Evolutionary conservation across 2,329 filamentous ascomycete species (phyloP).

Genomic region (Sclerotiophoma versabilis): DNA sequence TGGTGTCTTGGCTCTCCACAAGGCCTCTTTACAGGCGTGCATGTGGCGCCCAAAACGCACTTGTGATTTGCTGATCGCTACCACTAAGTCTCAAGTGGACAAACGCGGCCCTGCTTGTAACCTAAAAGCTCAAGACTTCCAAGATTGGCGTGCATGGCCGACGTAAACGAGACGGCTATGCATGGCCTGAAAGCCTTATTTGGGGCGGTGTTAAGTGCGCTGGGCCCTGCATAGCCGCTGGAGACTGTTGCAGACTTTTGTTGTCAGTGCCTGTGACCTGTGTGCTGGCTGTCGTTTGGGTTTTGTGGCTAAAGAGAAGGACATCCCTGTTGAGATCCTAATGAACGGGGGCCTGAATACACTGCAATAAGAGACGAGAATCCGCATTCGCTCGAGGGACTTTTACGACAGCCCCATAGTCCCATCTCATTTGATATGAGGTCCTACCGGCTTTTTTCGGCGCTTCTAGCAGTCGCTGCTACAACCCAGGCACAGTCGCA

Average conservation of each 20-base stretch:
- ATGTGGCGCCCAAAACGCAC: not conserved
- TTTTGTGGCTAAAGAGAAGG: constrained; percentile 1
- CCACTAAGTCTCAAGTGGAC: constrained; percentile 1
- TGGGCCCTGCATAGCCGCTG: constrained; percentile 7
- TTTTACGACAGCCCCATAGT: not conserved
- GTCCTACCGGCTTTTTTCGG: constrained; percentile 22
- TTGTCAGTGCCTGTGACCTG: not conserved
- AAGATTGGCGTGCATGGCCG: constrained; percentile 14
- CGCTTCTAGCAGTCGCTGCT: constrained; percentile 25
- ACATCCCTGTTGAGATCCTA: not conserved
- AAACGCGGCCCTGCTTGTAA: constrained; percentile 6
- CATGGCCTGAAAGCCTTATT: too few species aligned
- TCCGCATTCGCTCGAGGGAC: not conserved
- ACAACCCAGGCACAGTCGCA: constrained; percentile 27
- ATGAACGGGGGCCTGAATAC: constrained; percentile 6
- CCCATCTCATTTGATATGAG: constrained; percentile 27
- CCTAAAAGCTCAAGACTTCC: constrained; percentile 4
- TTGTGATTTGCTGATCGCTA: constrained; percentile 6
- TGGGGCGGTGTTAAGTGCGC: constrained; percentile 22
- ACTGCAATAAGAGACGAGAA: not conserved
- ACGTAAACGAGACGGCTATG: constrained; percentile 18
- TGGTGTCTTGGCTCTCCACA: constrained; percentile 19
- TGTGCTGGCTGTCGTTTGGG: not conserved
- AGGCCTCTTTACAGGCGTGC: not conserved
- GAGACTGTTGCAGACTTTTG: not conserved